Evolutionary conservation across 768 basidiomycete genomes (phyloP).

Genomic region (Leccinum aurantiacum): DNA sequence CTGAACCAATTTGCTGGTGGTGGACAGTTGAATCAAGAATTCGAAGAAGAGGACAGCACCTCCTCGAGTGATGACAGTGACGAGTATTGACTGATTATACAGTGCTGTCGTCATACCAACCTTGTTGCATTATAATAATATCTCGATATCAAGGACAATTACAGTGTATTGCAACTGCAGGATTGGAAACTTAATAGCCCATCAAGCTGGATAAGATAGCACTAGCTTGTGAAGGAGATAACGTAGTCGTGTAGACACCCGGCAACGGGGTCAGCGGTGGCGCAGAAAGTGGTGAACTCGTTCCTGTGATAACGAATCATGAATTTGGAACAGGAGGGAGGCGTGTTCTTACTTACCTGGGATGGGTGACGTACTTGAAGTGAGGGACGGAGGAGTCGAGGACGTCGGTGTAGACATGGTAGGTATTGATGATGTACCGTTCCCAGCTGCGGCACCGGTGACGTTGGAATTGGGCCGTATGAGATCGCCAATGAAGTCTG

Average conservation of each 20-base stretch:
- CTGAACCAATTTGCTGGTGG: conserved; percentile 49
- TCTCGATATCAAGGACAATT: conserved; percentile 4
- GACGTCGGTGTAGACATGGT: conserved; percentile 3
- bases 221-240: conserved; percentile 27
- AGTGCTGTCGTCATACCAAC: conserved; percentile 4
- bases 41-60: conserved; percentile 46
- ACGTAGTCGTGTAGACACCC: conserved; percentile 17
- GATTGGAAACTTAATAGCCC: conserved; percentile 1
- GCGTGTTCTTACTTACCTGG: neutral
- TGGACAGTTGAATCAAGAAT: conserved; percentile 33
- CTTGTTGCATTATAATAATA: conserved; percentile 5
- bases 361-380: neutral
- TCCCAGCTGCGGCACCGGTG: neutral
- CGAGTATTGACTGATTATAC: conserved; percentile 39
- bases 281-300: conserved; percentile 23
- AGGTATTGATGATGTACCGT: neutral
- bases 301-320: conserved; percentile 1
- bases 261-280: neutral
- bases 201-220: conserved; percentile 36
- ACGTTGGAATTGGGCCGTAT: conserved; percentile 34
- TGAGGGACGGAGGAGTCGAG: neutral
- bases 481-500: conserved; percentile 51
- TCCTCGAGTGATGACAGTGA: conserved; percentile 57
- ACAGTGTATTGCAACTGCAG: conserved; percentile 4
- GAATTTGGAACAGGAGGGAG: conserved; percentile 4